A percentile compares a stretch with the other conserved stretches of the same genome.
Evolutionary conservation across 176 grass and related monocot genomes (phyloP).

Genomic region (Phoenix dactylifera): DNA sequence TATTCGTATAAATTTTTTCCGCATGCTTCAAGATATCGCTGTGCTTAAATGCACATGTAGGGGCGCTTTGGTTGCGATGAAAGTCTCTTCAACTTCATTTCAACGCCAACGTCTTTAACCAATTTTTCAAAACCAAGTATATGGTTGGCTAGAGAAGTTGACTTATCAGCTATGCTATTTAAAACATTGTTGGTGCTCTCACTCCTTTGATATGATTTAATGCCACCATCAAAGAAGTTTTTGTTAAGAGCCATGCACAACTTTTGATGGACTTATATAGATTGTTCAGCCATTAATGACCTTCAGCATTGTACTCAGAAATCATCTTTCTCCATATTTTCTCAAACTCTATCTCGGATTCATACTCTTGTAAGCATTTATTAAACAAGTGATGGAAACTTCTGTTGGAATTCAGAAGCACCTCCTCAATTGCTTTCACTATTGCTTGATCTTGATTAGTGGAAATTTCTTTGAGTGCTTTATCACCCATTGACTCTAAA

Average conservation of each 20-base stretch:
- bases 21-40: slow-evolving; percentile 73
- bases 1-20: slow-evolving; percentile 60
- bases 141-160: slow-evolving; percentile 28
- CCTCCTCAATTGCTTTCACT: slow-evolving; percentile 52
- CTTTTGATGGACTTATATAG: slow-evolving; percentile 58
- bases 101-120: slow-evolving; percentile 46
- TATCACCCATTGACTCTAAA: slow-evolving; percentile 62
- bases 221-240: slow-evolving; percentile 52
- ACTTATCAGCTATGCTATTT: slow-evolving; percentile 38
- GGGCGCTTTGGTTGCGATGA: slow-evolving; percentile 43
- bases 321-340: slow-evolving; percentile 57
- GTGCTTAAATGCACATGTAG: slow-evolving; percentile 48
- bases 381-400: slow-evolving; percentile 53
- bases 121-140: slow-evolving; percentile 37
- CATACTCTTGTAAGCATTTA: slow-evolving; percentile 60
- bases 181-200: slow-evolving; percentile 66
- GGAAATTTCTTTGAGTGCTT: slow-evolving; percentile 43
- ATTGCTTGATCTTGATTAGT: slow-evolving; percentile 61
- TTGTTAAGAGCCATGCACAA: slow-evolving; percentile 69
- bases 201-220: slow-evolving; percentile 53
- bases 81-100: slow-evolving; percentile 58
- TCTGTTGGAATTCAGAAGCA: slow-evolving; percentile 27
- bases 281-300: slow-evolving; percentile 75
- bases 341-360: slow-evolving; percentile 52
- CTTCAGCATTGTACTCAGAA: slow-evolving; percentile 46